These are phyloP conservation scores for Trypanosoma lewisi DNA, from an alignment of 208 protist genomes.

Conservation along the genomic window DNA sequence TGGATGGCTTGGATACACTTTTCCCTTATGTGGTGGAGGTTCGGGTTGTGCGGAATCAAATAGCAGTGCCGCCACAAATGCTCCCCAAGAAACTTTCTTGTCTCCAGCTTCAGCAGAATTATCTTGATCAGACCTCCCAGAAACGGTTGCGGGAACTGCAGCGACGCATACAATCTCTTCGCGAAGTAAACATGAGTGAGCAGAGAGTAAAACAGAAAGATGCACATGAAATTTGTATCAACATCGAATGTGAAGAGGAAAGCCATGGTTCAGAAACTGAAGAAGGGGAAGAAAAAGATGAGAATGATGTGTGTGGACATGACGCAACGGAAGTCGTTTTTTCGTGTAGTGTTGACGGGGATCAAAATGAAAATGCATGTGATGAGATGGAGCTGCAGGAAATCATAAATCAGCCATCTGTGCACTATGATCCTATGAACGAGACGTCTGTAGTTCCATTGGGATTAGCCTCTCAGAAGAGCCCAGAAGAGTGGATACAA, in stretches of 20 bases:
- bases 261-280: neutral
- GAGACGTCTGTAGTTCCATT: neutral
- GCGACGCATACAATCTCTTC: slow-evolving; percentile 2
- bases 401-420: neutral
- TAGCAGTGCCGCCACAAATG: slow-evolving; percentile 5
- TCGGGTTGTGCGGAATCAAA: slow-evolving; percentile 27
- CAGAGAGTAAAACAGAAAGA: slow-evolving; percentile 4
- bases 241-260: neutral
- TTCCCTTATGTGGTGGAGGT: slow-evolving; percentile 47
- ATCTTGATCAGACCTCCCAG: slow-evolving; percentile 1
- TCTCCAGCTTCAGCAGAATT: slow-evolving; percentile 8
- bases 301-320: neutral
- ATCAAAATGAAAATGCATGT: neutral
- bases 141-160: neutral
- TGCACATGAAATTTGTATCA: neutral
- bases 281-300: neutral
- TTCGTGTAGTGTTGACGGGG: neutral
- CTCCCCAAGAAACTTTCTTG: slow-evolving; percentile 13
- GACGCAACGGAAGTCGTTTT: neutral
- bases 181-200: neutral
- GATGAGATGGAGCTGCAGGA: neutral
- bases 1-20: slow-evolving; percentile 25
- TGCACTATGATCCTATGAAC: neutral
- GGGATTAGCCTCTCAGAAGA: neutral
- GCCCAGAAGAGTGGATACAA: neutral